Conservation (phyloP, 2,329 filamentous ascomycete genomes). For the Penicillium sp. region DNA sequence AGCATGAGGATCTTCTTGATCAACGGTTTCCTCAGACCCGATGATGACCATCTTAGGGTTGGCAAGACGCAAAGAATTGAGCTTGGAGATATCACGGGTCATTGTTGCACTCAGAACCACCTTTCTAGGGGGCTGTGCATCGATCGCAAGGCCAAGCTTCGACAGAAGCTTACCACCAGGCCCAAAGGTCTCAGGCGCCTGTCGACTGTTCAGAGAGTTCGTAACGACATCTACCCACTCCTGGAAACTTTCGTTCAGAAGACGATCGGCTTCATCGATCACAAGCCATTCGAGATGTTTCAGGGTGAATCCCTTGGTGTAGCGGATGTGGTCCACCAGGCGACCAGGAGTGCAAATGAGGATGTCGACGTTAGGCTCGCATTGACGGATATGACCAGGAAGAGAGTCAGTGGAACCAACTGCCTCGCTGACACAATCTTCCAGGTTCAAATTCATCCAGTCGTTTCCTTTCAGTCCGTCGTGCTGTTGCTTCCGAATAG, state of each 20-base stretch:
- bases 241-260: constrained; percentile 88
- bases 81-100: constrained; percentile 76
- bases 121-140: constrained; percentile 60
- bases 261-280: constrained; percentile 88
- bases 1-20: constrained; percentile 19
- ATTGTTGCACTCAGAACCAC: constrained; percentile 88
- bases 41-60: constrained; percentile 74
- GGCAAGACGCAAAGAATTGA: constrained; percentile 67
- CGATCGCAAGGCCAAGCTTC: constrained; percentile 38
- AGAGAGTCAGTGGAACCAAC: constrained; percentile 44
- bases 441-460: constrained; percentile 47
- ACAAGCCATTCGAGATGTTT: constrained; percentile 80
- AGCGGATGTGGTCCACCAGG: constrained; percentile 83
- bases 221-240: constrained; percentile 78
- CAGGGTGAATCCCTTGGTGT: constrained; percentile 76
- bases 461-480: constrained; percentile 43
- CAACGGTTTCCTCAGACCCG: constrained; percentile 49
- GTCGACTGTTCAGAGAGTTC: constrained; percentile 53
- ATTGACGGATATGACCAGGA: constrained; percentile 59
- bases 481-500: constrained; percentile 48
- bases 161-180: constrained; percentile 33
- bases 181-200: constrained; percentile 47
- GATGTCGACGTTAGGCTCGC: constrained; percentile 76
- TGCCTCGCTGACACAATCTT: constrained; percentile 45
- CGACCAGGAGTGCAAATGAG: constrained; percentile 89